These are phyloP conservation scores for Orbilia ellipsospora DNA, from an alignment of 2,329 filamentous ascomycete species.

Conservation along the genomic window DNA sequence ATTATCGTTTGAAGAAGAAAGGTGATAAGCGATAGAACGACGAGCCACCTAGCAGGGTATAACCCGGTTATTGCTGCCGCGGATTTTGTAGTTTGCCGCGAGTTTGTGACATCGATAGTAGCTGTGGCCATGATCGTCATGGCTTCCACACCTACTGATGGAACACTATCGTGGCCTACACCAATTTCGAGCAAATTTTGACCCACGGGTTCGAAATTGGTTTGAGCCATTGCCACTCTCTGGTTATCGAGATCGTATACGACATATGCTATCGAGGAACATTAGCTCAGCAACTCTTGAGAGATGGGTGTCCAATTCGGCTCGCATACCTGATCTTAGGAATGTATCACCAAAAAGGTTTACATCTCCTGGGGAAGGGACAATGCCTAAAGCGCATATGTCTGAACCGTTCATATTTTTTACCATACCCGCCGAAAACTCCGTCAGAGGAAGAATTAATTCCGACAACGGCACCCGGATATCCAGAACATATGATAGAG, in stretches of 20 bases:
- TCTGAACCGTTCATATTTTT: conserved; percentile 42
- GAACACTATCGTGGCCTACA: conserved; percentile 66
- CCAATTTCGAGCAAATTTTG: conserved; percentile 69
- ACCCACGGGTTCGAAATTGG: conserved; percentile 69
- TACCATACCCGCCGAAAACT: conserved; percentile 35
- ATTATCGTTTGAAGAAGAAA: background rate
- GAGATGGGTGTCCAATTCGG: no score
- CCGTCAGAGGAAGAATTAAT: conserved; percentile 61
- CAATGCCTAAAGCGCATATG: conserved; percentile 40
- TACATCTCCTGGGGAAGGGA: conserved; percentile 26
- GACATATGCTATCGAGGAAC: conserved; percentile 72
- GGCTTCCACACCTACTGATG: conserved; percentile 66
- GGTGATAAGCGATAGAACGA: conserved; percentile 9
- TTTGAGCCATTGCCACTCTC: conserved; percentile 76
- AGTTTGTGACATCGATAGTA: conserved; percentile 40
- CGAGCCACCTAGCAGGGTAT: background rate
- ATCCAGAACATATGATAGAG: conserved; percentile 66
- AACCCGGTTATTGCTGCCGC: background rate
- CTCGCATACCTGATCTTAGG: conserved; percentile 31
- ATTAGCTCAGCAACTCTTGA: background rate
- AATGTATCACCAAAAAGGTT: conserved; percentile 49
- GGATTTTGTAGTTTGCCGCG: conserved; percentile 21
- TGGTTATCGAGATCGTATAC: conserved; percentile 81
- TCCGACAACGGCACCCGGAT: conserved; percentile 71
- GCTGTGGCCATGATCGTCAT: conserved; percentile 63